phyloP scores from a whole-genome alignment of 2,329 filamentous ascomycete species.

The Aspergillus fijiensis region DNA sequence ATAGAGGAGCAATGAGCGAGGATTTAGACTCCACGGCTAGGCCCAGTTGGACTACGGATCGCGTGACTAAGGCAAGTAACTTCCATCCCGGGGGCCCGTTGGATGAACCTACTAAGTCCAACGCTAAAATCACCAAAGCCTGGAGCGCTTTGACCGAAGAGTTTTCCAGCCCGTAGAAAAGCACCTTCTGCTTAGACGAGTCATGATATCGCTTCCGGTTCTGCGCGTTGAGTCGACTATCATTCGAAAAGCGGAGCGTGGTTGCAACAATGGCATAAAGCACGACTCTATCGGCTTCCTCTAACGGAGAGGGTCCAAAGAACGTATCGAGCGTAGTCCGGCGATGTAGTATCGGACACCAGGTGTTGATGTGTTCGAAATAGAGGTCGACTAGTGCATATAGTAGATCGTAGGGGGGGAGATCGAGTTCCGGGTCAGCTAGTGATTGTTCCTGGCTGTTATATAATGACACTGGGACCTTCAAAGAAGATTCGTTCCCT shows the following conservation, averaged over 20 bases:
- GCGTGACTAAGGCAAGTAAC: constrained; percentile 80
- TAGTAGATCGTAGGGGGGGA: constrained; percentile 72
- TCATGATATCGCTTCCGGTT: constrained; percentile 73
- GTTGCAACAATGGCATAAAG: constrained; percentile 88
- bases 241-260: constrained; percentile 78
- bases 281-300: constrained; percentile 78
- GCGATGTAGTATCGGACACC: constrained; percentile 88
- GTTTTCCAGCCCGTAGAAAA: constrained; percentile 85
- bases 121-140: constrained; percentile 79
- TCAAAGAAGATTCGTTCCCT: constrained; percentile 52
- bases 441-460: constrained; percentile 50
- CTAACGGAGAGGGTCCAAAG: constrained; percentile 72
- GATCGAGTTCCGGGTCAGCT: constrained; percentile 59
- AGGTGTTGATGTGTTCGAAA: constrained; percentile 77
- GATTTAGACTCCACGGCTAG: constrained; percentile 81
- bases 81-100: constrained; percentile 94
- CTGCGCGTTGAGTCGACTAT: constrained; percentile 70
- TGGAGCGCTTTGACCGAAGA: constrained; percentile 86
- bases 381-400: constrained; percentile 73
- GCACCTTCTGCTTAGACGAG: constrained; percentile 78
- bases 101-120: constrained; percentile 81
- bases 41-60: constrained; percentile 84
- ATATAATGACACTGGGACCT: constrained; percentile 59
- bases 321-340: constrained; percentile 77
- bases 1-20: constrained; percentile 72